A percentile compares a stretch with the other conserved stretches of the same genome.
These are phyloP conservation scores for Daphne laureola DNA, from an alignment of 441 rosid species.

Conservation along the genomic window DNA sequence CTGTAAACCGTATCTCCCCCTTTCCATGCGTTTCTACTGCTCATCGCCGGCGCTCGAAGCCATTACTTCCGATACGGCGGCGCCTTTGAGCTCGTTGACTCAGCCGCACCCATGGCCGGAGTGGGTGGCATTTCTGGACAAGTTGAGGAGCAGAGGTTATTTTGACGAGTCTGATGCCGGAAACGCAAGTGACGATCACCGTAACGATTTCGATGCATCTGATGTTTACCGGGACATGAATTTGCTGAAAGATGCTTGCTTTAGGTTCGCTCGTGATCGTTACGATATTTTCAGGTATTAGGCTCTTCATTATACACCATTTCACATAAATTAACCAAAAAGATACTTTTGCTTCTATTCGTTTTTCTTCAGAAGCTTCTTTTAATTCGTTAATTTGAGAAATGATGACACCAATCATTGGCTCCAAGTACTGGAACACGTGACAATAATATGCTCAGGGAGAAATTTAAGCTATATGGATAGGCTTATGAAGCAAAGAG, in stretches of 20 bases:
- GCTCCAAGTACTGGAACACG: too few species aligned
- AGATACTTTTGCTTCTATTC: too few species aligned
- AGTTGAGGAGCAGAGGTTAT: conserved; percentile 65
- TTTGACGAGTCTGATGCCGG: conserved; percentile 23
- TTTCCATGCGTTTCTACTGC: conserved; percentile 30
- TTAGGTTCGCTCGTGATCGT: conserved; percentile 86
- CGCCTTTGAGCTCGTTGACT: conserved; percentile 5
- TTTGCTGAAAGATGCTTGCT: conserved; percentile 69
- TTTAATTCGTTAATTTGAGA: too few species aligned
- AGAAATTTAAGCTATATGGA: too few species aligned
- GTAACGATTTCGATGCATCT: not conserved
- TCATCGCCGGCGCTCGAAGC: conserved; percentile 20
- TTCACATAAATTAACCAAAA: too few species aligned
- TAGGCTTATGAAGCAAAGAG: too few species aligned
- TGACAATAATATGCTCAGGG: too few species aligned
- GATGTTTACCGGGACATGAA: conserved; percentile 49
- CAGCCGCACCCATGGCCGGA: conserved; percentile 84
- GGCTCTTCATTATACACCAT: not conserved
- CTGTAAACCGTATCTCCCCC: conserved; percentile 18
- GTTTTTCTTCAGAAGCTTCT: too few species aligned
- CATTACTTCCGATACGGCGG: conserved; percentile 13
- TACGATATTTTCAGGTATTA: conserved; percentile 68
- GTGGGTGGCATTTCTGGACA: conserved; percentile 77
- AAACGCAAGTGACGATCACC: conserved; percentile 13
- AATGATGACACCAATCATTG: too few species aligned